These are phyloP conservation scores for Neopestalotiopsis sp. DNA, from an alignment of 2,329 filamentous ascomycete genomes.

Conservation along the genomic window DNA sequence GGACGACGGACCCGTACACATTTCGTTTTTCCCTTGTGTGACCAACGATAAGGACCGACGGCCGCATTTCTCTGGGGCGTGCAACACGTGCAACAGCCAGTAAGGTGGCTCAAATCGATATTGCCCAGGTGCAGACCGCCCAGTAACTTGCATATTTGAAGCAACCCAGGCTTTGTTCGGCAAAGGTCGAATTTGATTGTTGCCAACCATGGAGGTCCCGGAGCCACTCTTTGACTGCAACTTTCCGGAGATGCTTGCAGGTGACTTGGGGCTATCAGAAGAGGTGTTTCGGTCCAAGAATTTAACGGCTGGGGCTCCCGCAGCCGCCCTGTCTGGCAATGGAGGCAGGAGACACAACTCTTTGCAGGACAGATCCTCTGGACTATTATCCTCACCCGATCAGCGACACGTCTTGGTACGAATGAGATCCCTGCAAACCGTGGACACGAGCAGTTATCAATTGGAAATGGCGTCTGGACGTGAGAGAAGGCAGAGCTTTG, in stretches of 20 bases:
- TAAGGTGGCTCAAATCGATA: slow-evolving; percentile 8
- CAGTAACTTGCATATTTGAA: slow-evolving; percentile 16
- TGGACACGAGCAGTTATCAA: slow-evolving; percentile 30
- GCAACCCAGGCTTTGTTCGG: slow-evolving; percentile 1
- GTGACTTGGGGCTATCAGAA: slow-evolving; percentile 56
- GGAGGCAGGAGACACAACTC: slow-evolving; percentile 30
- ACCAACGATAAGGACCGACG: slow-evolving; percentile 12
- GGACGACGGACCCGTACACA: not conserved
- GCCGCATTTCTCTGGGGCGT: slow-evolving; percentile 5
- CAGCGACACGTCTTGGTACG: slow-evolving; percentile 23
- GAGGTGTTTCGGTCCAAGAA: slow-evolving; percentile 54
- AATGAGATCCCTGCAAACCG: slow-evolving; percentile 31
- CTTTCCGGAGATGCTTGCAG: slow-evolving; percentile 61
- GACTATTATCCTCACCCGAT: slow-evolving; percentile 25
- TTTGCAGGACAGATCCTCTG: slow-evolving; percentile 29
- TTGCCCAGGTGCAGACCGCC: not conserved
- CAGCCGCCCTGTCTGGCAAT: slow-evolving; percentile 39
- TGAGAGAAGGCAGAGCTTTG: slow-evolving; percentile 30
- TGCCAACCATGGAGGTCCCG: slow-evolving; percentile 25
- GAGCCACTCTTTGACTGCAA: slow-evolving; percentile 47
- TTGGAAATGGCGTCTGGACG: slow-evolving; percentile 29
- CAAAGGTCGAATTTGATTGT: slow-evolving; percentile 21
- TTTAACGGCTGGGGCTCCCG: slow-evolving; percentile 58
- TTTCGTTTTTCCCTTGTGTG: slow-evolving; percentile 6
- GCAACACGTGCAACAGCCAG: not conserved